Evolutionary conservation across 2,329 filamentous ascomycete genomes (phyloP), one percentile per base, ranked within the genome.

Genomic region (Claviceps cyperi): DNA sequence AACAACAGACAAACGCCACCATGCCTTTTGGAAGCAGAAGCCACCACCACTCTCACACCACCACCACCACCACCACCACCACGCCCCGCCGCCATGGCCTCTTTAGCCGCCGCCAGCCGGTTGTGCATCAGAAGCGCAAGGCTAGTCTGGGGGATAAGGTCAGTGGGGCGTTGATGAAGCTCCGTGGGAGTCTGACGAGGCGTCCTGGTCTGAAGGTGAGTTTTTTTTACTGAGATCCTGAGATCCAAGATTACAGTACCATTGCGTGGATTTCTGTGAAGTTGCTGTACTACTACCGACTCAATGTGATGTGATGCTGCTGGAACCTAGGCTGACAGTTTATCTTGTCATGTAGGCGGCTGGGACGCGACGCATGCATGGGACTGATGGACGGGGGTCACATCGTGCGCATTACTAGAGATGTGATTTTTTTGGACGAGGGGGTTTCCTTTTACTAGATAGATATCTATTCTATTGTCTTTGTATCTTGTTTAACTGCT

Each of bases 61-160:
- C 63, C 44, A 68, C 64, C 39, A 64, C 51, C 46, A 51, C 67
- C 6, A 71, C 67, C 61, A 58, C 62, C 6, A 73, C 71, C 40
- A 67, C 68, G 22, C 68, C 66, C 47, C 49, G 40, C 19, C 71
- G 69, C 51, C 64, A 63, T 19, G 64, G 67, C 15, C 59, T 74
- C 47, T 72, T 74, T 15, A 54, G 67, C 59, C 56, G 60, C 60
- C 63, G 61, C 62, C 66, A 54, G 2, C 69, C 68, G 2, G 68
- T 40, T 3, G 38, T 79, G 53, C 81, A 84, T 62, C 83, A 86
- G 49, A 77, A 78, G 62, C 79, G 84, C 60, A 78, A 81, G 47
- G 59, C 74, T 78, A 3, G 78, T 74, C 39, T 70, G 90, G 56
- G 83, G 83, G 86, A 91, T 69, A 91, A 90, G 67, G 75, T 91